Percentiles rank a stretch among this genome's conserved stretches.
These are phyloP conservation scores for Pythium vanterpoolii DNA, from an alignment of 352 stramenopile genomes.

Conservation along the genomic window DNA sequence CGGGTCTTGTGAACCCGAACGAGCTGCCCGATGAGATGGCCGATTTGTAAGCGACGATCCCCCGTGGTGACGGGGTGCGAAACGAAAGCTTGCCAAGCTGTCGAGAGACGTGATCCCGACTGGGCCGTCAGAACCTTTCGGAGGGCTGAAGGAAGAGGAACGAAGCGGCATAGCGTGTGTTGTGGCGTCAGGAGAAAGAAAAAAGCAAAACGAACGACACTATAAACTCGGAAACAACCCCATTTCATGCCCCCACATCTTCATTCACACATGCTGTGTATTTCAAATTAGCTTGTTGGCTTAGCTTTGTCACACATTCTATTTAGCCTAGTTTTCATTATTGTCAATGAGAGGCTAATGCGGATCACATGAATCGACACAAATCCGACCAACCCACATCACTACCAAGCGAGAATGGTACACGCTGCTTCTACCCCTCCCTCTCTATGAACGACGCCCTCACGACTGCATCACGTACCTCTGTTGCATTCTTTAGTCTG, in stretches of 20 bases:
- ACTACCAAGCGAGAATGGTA: neutral
- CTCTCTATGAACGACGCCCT: neutral
- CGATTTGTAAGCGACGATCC: conserved; percentile 62
- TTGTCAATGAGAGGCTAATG: neutral
- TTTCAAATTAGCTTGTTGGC: neutral
- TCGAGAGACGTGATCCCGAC: no score
- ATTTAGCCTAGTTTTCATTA: neutral
- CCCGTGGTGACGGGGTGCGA: no score
- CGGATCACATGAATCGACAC: neutral
- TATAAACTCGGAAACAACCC: conserved; percentile 7
- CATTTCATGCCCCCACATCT: neutral
- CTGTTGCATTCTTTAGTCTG: conserved; percentile 54
- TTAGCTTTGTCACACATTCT: neutral
- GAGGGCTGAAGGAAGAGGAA: no score
- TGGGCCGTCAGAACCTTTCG: no score
- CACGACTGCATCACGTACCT: conserved; percentile 9
- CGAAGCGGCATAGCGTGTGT: neutral
- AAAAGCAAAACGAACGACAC: conserved; percentile 1
- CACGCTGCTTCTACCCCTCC: neutral
- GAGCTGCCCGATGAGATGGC: conserved; percentile 89
- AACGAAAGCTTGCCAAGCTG: no score
- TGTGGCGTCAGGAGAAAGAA: conserved; percentile 7
- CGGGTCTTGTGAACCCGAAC: conserved; percentile 90
- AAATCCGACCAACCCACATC: neutral
- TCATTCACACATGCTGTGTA: neutral